Evolutionary conservation across 345 rosid species (phyloP).

Genomic region (Brassica nigra): DNA sequence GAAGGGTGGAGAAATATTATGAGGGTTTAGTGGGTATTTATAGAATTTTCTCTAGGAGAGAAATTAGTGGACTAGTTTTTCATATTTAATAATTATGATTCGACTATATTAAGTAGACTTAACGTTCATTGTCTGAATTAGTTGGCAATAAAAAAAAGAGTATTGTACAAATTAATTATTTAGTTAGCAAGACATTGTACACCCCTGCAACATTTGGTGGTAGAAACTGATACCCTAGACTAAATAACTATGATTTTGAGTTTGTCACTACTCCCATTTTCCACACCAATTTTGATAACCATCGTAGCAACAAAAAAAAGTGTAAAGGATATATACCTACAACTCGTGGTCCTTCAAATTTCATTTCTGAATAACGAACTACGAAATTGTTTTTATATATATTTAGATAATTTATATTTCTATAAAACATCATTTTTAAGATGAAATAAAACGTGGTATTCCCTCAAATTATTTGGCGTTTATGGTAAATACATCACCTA

Average conservation of each 20-base stretch:
- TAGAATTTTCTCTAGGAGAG: neutral
- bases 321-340: neutral
- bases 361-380: neutral
- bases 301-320: neutral
- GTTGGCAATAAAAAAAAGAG: too few relatives aligned
- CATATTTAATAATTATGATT: neutral
- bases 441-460: neutral
- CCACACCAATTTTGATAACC: neutral
- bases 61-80: too few relatives aligned
- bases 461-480: neutral
- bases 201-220: too few relatives aligned
- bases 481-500: neutral
- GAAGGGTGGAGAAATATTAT: neutral
- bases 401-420: too few relatives aligned
- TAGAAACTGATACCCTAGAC: neutral
- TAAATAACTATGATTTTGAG: neutral
- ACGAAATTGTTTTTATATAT: too few relatives aligned
- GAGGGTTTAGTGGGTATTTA: neutral
- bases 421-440: too few relatives aligned
- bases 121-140: too few relatives aligned
- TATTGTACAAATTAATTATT: too few relatives aligned
- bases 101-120: too few relatives aligned
- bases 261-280: neutral
- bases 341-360: neutral
- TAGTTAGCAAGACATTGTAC: too few relatives aligned